phyloP scores from a whole-genome alignment of 768 basidiomycete genomes.

The Pisolithus tinctorius region DNA sequence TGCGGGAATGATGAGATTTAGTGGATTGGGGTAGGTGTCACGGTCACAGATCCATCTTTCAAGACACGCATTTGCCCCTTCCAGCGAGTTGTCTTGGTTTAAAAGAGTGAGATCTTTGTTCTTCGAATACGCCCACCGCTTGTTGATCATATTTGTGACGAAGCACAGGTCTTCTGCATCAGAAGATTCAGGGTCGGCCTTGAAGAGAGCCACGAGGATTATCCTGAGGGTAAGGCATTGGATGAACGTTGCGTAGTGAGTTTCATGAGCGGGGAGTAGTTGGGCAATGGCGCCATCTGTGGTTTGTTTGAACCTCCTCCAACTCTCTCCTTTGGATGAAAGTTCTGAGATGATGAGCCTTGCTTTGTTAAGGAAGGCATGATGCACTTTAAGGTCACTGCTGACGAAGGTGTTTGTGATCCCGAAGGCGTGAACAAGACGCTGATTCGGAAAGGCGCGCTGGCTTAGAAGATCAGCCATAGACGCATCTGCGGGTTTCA shows the following conservation, averaged over 20 bases:
- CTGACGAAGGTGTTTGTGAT: slow-evolving; percentile 50
- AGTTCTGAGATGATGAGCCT: slow-evolving; percentile 13
- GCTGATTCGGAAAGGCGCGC: slow-evolving; percentile 15
- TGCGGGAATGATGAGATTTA: slow-evolving; percentile 52
- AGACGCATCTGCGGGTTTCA: slow-evolving; percentile 11
- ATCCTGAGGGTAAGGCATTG: slow-evolving; percentile 38
- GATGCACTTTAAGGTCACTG: slow-evolving; percentile 23
- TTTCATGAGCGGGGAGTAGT: slow-evolving; percentile 7
- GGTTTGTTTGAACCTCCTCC: slow-evolving; percentile 9
- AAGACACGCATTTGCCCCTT: slow-evolving; percentile 23
- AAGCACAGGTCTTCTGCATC: slow-evolving; percentile 29
- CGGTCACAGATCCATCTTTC: slow-evolving; percentile 30
- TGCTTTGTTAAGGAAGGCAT: slow-evolving; percentile 15
- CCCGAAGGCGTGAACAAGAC: slow-evolving; percentile 21
- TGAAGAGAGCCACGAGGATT: slow-evolving; percentile 36
- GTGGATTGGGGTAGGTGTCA: slow-evolving; percentile 26
- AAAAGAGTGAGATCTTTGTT: slow-evolving; percentile 5
- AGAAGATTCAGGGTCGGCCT: slow-evolving; percentile 24
- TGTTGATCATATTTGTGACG: slow-evolving; percentile 36
- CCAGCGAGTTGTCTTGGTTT: slow-evolving; percentile 24
- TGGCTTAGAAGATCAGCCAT: slow-evolving; percentile 12
- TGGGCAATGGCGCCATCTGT: slow-evolving; percentile 9
- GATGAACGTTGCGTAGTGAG: slow-evolving; percentile 33
- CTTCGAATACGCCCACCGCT: slow-evolving; percentile 21
- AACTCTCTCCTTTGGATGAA: slow-evolving; percentile 5